Evolutionary conservation across 2,329 filamentous ascomycete species (phyloP).

Genomic region (Lasiodiplodia citricola): DNA sequence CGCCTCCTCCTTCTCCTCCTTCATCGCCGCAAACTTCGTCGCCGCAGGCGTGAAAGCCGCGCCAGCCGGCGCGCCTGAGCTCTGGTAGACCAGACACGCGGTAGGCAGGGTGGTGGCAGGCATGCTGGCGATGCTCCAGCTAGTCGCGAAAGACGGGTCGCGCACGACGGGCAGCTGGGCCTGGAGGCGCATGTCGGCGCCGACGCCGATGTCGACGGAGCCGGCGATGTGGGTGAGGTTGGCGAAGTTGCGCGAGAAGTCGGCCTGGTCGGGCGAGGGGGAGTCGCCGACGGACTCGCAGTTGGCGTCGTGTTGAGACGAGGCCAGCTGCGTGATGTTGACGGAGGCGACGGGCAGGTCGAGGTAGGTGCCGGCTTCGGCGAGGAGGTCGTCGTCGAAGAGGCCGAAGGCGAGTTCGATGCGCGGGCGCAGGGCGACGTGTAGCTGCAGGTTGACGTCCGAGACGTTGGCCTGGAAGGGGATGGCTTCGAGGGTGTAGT

Average conservation of each 20-base stretch:
- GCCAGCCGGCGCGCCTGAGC: not conserved
- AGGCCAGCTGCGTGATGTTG: conserved; percentile 20
- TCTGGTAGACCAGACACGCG: conserved; percentile 15
- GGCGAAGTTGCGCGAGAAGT: not conserved
- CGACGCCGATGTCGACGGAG: conserved; percentile 5
- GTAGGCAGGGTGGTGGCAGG: conserved; percentile 9
- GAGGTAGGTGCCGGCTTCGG: conserved; percentile 38
- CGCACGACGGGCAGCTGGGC: conserved; percentile 7
- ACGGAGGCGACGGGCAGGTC: conserved; percentile 34
- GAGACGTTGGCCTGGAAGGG: conserved; percentile 40
- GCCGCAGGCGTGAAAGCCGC: conserved; percentile 6
- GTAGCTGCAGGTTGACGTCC: conserved; percentile 36
- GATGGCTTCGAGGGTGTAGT: conserved; percentile 37
- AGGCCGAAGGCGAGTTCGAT: conserved; percentile 45
- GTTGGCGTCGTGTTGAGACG: not conserved
- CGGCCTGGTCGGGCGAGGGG: not conserved
- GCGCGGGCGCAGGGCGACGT: conserved; percentile 39
- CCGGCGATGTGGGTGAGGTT: conserved; percentile 16
- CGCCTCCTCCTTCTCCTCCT: conserved; percentile 7
- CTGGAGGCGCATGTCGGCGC: conserved; percentile 15
- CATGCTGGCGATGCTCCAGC: conserved; percentile 11
- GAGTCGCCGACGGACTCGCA: not conserved
- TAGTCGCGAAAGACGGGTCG: not conserved
- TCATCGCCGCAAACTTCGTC: conserved; percentile 11
- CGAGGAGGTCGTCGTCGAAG: conserved; percentile 34